Evolutionary conservation across 2,329 filamentous ascomycete species (phyloP), one percentile per base, ranked within the genome.

Genomic region (Pseudogymnoascus verrucosus): DNA sequence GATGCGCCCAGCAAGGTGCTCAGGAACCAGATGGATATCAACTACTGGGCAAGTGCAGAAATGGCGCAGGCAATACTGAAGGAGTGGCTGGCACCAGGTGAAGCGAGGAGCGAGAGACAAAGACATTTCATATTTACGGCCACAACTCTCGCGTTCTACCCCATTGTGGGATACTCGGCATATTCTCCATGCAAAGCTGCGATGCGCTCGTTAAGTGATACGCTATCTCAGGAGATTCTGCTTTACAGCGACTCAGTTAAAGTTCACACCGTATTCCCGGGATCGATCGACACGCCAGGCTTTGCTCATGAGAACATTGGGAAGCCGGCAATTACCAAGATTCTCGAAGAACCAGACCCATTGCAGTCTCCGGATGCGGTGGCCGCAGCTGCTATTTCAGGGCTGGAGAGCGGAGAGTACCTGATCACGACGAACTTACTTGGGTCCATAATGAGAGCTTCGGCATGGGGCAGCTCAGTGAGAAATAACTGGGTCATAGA

Each of bases 71-170:
- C 90, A 19, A 85, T 89, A 16, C 78, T 97, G 66, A 83, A 82
- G 61, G 82, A 84, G 65, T 97, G 93, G 93, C 83, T 92, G 51
- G 76, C 78, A 3, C 79, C 80, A 11, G 75, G 76, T 8, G 75
- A 75, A 4, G 74, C 79, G 7, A 71, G 79, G 37, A 75, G 80
- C 60, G 70, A 76, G 4, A 77, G 82, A 66, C 80, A 87, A 8
- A 84, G 88, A 63, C 93, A 98, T 76, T 82, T 99, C 67, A 85
- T 99, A 73, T 90, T 98, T 76, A 98, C 95, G 0, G 87, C 88
- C 14, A 95, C 89, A 21, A 83, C 88, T 5, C 77, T 88, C 16
- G 89, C 89, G 1, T 89, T 96, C 70, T 87, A 89, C 70, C 84
- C 90, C 11, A 75, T 96, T 36, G 84, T 88, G 11, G 95, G 95